Conservation (phyloP, 495 filamentous ascomycete species). For the Entonaema liquescens region DNA sequence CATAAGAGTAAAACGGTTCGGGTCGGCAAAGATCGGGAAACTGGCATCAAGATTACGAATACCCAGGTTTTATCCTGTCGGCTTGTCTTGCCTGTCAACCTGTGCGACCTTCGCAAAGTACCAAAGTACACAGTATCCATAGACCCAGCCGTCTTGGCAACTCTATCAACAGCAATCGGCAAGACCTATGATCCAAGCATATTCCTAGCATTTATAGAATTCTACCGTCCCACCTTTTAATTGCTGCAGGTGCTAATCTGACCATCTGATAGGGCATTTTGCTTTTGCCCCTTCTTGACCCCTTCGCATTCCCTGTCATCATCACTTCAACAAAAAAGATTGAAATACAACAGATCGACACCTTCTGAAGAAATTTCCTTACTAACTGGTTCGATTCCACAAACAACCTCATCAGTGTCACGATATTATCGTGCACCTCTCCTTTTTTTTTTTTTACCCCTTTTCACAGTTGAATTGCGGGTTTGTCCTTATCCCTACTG, state of each 20-base stretch:
- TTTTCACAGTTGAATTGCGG: slow-evolving; percentile 3
- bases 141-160: neutral
- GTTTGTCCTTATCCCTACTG: neutral
- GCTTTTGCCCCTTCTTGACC: slow-evolving; percentile 12
- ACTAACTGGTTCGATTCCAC: slow-evolving; percentile 17
- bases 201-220: neutral
- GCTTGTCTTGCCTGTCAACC: neutral
- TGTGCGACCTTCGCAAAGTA: neutral
- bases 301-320: slow-evolving; percentile 26
- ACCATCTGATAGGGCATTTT: slow-evolving; percentile 38
- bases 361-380: slow-evolving; percentile 25
- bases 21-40: slow-evolving; percentile 32
- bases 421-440: slow-evolving; percentile 24
- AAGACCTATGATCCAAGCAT: slow-evolving; percentile 10
- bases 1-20: neutral
- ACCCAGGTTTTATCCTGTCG: neutral
- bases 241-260: slow-evolving; percentile 31
- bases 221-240: slow-evolving; percentile 16
- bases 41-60: neutral
- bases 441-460: slow-evolving; percentile 4
- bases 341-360: slow-evolving; percentile 35
- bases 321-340: slow-evolving; percentile 26
- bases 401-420: slow-evolving; percentile 15
- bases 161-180: slow-evolving; percentile 26
- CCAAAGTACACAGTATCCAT: neutral